Evolutionary conservation across 306 rosid genomes (phyloP), one percentile per base, ranked within the genome.

Genomic region (Nissolia schottii): DNA sequence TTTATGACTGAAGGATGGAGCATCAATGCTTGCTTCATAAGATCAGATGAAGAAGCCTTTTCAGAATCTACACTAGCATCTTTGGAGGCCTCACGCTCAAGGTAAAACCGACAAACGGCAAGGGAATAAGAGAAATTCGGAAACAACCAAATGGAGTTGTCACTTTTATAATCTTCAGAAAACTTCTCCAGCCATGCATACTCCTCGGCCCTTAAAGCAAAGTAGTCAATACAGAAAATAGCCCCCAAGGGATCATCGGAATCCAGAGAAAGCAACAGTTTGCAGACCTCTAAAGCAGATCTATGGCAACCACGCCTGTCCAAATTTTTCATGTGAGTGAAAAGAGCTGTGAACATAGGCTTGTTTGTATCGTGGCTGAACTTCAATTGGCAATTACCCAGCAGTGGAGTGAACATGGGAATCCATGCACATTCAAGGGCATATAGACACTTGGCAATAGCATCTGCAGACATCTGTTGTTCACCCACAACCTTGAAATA

Each of bases 291-390:
- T 70, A 94, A 84, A 80, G 97, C 97, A 61, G 97, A 91, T 67
- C 99, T 87, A 86, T 94, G 97, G 77, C 96, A 94, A 50, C 99
- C 99, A 46, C 99, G 96, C 70, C 95, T 81, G 64, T 94, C 88
- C 88, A 94, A 81, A 71, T 88, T 91, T 78, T 88, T 94, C 90
- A 94, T 83, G 86, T 91, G 99, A 71, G 85, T 85, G 70, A 94
- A 94, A 75, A 91, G 96, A 38, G 91, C 81, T 12, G 64, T 64
- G 76, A 89, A 91, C 35, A 86, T 62, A 13, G 96, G 96, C 54
- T 87, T 94, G 86, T 91, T 94, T 20, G 79, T 72, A 56, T 89
- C 96, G 57, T 91, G 91, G 54, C 75, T 74, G 84, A 86, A 89
- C 83, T 86, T 89, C 80, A 94, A 72, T 76, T 86, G 99, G 83